Evolutionary conservation across 768 basidiomycete genomes (phyloP).

Genomic region (Sporobolomyces roseus): DNA sequence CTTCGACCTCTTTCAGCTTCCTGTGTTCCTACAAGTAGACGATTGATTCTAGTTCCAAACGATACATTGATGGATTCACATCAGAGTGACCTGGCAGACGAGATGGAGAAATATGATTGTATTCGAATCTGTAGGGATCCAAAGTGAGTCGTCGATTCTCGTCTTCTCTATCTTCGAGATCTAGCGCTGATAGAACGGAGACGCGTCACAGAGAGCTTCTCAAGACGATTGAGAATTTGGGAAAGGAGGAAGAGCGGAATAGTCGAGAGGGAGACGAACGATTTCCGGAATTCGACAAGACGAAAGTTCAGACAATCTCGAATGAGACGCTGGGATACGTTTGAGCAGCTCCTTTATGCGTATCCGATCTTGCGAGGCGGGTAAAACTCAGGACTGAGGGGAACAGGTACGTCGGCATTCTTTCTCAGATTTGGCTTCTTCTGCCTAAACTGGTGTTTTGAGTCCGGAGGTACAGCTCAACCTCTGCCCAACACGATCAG

Average conservation of each 20-base stretch:
- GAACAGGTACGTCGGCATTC: no score
- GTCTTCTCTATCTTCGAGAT: background rate
- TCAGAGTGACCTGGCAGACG: constrained; percentile 78
- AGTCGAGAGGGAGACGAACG: background rate
- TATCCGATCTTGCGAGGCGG: no score
- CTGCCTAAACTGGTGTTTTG: no score
- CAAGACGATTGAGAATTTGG: background rate
- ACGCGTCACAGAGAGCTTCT: background rate
- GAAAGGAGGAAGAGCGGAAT: background rate
- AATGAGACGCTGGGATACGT: constrained; percentile 27
- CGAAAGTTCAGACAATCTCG: constrained; percentile 16
- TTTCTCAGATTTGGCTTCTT: no score
- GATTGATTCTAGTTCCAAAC: constrained; percentile 85
- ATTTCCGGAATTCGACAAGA: constrained; percentile 13
- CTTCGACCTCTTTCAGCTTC: background rate
- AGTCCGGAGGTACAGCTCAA: no score
- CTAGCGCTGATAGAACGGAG: background rate
- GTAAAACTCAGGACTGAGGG: no score
- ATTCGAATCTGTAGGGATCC: constrained; percentile 21
- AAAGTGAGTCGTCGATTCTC: constrained; percentile 12
- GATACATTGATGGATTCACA: constrained; percentile 84
- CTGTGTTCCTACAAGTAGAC: constrained; percentile 51
- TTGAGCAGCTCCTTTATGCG: no score
- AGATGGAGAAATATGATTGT: constrained; percentile 51
- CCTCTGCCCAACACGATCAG: no score